phyloP scores from a whole-genome alignment of 345 rosid species.

The Syzygium aromaticum region DNA sequence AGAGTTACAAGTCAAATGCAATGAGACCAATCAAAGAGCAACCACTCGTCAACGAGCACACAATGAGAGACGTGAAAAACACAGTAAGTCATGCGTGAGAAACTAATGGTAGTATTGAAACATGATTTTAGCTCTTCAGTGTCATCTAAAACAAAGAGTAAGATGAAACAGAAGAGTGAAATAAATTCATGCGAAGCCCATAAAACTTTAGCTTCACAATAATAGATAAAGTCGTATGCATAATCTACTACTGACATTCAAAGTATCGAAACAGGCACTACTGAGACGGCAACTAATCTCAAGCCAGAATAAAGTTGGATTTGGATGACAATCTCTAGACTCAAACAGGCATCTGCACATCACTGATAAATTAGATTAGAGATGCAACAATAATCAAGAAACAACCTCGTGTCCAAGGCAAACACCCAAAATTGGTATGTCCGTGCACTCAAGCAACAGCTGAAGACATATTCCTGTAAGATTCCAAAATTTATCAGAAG shows the following conservation, averaged over 20 bases:
- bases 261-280: neutral
- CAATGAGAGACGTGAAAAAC: neutral
- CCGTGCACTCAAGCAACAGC: slow-evolving; percentile 68
- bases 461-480: slow-evolving; percentile 78
- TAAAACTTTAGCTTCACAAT: neutral
- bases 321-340: neutral
- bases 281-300: neutral
- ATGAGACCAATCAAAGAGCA: neutral
- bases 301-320: neutral
- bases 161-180: neutral
- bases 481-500: slow-evolving; percentile 7
- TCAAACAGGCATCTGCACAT: neutral
- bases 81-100: neutral
- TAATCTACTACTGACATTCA: neutral
- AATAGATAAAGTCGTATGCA: neutral
- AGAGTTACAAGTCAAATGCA: neutral
- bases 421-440: no score
- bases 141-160: neutral
- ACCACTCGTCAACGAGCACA: neutral
- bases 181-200: neutral
- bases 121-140: neutral
- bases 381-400: no score
- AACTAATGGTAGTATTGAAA: neutral
- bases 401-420: no score
- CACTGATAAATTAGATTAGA: no score